These are phyloP conservation scores for Boletellus sp. DNA, from an alignment of 1,284 basidiomycete species.

Conservation along the genomic window DNA sequence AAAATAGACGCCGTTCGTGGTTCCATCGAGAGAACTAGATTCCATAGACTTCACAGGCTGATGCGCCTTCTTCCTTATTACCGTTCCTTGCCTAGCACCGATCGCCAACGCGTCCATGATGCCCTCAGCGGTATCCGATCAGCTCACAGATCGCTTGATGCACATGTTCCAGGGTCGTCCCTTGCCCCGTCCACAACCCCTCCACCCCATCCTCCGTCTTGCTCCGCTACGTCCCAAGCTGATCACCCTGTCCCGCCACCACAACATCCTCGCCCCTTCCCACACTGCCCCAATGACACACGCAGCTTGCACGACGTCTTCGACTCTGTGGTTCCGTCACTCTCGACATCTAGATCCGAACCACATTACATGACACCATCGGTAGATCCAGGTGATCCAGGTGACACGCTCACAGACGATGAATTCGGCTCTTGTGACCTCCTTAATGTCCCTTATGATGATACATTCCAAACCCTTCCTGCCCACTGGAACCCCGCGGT, in stretches of 20 bases:
- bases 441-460: constrained; percentile 13
- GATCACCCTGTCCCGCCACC: background rate
- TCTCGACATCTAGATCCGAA: constrained; percentile 20
- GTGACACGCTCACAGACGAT: constrained; percentile 5
- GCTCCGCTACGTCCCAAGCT: constrained; percentile 9
- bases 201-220: constrained; percentile 2
- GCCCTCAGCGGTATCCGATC: constrained; percentile 20
- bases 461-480: constrained; percentile 19
- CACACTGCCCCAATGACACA: constrained; percentile 8
- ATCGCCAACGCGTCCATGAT: constrained; percentile 33
- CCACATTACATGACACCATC: constrained; percentile 11
- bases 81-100: constrained; percentile 31
- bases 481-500: constrained; percentile 26
- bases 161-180: constrained; percentile 20
- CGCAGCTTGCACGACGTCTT: constrained; percentile 18
- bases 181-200: constrained; percentile 6
- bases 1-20: constrained; percentile 46
- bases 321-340: constrained; percentile 1
- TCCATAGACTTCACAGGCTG: constrained; percentile 47
- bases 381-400: constrained; percentile 7
- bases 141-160: constrained; percentile 4
- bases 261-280: constrained; percentile 13
- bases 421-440: constrained; percentile 3
- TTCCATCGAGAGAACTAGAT: constrained; percentile 50
- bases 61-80: constrained; percentile 38